Conservation (phyloP, 2,329 filamentous ascomycete species). For the Zarea fungicola region DNA sequence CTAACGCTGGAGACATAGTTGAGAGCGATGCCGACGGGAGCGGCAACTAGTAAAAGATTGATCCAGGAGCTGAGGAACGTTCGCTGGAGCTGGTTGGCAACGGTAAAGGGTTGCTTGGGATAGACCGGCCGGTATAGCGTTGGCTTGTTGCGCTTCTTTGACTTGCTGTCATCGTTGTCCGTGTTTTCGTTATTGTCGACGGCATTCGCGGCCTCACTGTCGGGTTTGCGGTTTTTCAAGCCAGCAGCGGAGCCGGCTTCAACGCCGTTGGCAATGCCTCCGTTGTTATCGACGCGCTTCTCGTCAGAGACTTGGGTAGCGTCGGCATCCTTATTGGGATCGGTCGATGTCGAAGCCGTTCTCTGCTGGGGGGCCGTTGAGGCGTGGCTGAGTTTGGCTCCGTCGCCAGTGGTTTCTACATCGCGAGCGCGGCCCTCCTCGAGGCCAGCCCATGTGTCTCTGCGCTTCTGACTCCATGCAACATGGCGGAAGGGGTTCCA, state of each 20-base stretch:
- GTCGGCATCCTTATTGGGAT: slow-evolving; percentile 14
- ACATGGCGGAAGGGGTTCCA: slow-evolving; percentile 43
- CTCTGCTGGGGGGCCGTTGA: slow-evolving; percentile 28
- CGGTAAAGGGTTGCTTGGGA: slow-evolving; percentile 52
- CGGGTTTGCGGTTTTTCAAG: slow-evolving; percentile 28
- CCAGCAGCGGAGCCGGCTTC: slow-evolving; percentile 19
- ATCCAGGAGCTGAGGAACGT: slow-evolving; percentile 81
- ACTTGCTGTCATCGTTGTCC: slow-evolving; percentile 26
- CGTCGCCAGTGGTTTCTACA: slow-evolving; percentile 19
- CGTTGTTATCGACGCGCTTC: slow-evolving; percentile 17
- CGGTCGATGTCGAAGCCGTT: slow-evolving; percentile 6
- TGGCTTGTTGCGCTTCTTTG: slow-evolving; percentile 35
- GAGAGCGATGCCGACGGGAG: slow-evolving; percentile 73
- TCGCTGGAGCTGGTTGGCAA: slow-evolving; percentile 62
- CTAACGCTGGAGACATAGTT: slow-evolving; percentile 54
- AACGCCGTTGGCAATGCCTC: slow-evolving; percentile 19
- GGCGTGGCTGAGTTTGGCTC: slow-evolving; percentile 30
- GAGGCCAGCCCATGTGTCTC: slow-evolving; percentile 32
- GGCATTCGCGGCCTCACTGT: slow-evolving; percentile 19
- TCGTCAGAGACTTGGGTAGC: slow-evolving; percentile 18
- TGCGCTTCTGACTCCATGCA: slow-evolving; percentile 28
- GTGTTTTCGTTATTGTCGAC: slow-evolving; percentile 13
- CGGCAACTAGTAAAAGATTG: slow-evolving; percentile 73
- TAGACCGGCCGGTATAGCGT: slow-evolving; percentile 40
- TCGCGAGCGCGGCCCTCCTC: slow-evolving; percentile 25